Conservation (phyloP, 768 basidiomycete species). For the Lactarius sp. region DNA sequence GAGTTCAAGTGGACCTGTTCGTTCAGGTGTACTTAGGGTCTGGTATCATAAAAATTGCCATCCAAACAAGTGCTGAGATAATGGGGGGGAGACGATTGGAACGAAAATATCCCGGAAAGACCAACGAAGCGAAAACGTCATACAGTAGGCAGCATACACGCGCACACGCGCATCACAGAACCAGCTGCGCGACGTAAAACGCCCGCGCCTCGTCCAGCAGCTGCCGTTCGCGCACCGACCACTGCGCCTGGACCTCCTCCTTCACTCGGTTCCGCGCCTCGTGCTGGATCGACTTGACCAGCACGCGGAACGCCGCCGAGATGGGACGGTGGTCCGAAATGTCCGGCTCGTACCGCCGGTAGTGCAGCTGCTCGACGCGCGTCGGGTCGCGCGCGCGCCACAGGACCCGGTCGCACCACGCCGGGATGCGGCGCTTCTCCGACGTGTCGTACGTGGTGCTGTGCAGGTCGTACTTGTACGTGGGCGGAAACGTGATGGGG, state of each 20-base stretch:
- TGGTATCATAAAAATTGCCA: not conserved
- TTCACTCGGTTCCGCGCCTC: slow-evolving; percentile 55
- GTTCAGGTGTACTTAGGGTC: not conserved
- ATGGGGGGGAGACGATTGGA: not conserved
- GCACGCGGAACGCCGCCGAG: slow-evolving; percentile 70
- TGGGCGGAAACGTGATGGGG: slow-evolving; percentile 77
- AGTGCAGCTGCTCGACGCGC: slow-evolving; percentile 63
- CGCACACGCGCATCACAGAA: slow-evolving; percentile 26
- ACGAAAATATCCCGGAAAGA: not conserved
- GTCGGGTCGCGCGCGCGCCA: slow-evolving; percentile 57
- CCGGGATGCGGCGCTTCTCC: slow-evolving; percentile 83
- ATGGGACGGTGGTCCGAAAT: slow-evolving; percentile 91
- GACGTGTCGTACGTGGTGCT: slow-evolving; percentile 80
- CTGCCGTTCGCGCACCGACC: slow-evolving; percentile 38
- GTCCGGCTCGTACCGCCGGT: slow-evolving; percentile 79
- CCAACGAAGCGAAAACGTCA: not conserved
- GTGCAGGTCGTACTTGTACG: slow-evolving; percentile 90
- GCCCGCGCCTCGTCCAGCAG: slow-evolving; percentile 32
- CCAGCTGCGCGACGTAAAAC: slow-evolving; percentile 35
- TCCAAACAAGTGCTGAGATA: not conserved
- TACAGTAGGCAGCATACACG: not conserved
- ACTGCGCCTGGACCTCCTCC: slow-evolving; percentile 49
- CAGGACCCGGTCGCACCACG: slow-evolving; percentile 95
- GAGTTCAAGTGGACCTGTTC: not conserved
- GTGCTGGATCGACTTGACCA: slow-evolving; percentile 64